Evolutionary conservation across 768 basidiomycete species (phyloP).

Genomic region (Thelephora ganbajun): DNA sequence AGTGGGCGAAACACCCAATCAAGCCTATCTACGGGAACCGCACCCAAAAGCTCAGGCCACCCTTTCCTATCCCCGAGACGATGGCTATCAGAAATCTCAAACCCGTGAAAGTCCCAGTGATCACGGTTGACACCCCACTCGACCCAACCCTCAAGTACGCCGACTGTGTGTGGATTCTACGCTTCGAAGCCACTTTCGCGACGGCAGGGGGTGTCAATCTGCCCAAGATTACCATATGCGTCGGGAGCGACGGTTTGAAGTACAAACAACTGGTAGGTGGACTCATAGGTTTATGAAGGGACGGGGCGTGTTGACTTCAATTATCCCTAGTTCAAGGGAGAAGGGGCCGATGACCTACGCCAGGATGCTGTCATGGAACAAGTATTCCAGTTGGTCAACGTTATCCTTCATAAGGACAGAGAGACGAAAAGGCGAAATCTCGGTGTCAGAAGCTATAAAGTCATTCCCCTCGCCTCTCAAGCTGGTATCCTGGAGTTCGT

Average conservation of each 20-base stretch:
- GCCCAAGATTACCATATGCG: slow-evolving; percentile 68
- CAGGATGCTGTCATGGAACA: slow-evolving; percentile 99
- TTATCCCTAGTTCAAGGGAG: slow-evolving; percentile 68
- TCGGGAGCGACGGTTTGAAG: slow-evolving; percentile 45
- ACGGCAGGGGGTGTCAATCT: slow-evolving; percentile 68
- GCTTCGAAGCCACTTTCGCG: slow-evolving; percentile 43
- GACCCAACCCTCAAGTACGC: slow-evolving; percentile 60
- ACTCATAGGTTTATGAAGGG: neutral
- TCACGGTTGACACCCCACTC: slow-evolving; percentile 59
- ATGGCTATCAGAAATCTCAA: slow-evolving; percentile 33
- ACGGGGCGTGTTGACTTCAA: neutral
- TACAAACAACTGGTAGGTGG: slow-evolving; percentile 71
- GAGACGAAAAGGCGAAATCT: slow-evolving; percentile 65
- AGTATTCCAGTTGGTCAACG: slow-evolving; percentile 83
- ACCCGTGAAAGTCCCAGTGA: slow-evolving; percentile 62
- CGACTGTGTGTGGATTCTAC: slow-evolving; percentile 50
- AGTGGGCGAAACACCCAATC: slow-evolving; percentile 60
- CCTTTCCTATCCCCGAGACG: slow-evolving; percentile 28
- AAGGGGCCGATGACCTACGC: slow-evolving; percentile 80
- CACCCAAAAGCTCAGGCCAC: neutral
- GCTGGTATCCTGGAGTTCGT: slow-evolving; percentile 91
- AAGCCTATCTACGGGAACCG: slow-evolving; percentile 12
- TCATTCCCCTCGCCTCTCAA: slow-evolving; percentile 68
- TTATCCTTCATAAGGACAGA: slow-evolving; percentile 56
- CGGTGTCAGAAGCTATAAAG: slow-evolving; percentile 72